Evolutionary conservation across 257 asterid species (phyloP), one percentile per base, ranked within the genome.

Genomic region (Ligustrum vulgare): DNA sequence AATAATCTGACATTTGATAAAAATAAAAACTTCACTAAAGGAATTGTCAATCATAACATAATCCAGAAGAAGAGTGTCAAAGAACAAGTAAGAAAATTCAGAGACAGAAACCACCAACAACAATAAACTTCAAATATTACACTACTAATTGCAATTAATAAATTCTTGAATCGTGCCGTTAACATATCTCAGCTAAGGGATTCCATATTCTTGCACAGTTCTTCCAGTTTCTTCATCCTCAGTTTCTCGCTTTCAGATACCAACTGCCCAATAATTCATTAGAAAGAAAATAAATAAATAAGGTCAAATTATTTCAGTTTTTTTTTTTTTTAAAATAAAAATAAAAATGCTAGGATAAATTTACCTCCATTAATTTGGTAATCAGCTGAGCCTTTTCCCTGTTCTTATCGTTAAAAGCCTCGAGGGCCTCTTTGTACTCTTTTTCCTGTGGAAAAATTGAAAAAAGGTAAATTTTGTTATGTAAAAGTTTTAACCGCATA

Each of bases 201-300:
- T 25, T 93, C 96, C 2, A 93, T 75, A 86, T 81, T 84, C 92
- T 87, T 93, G 96, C 90, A 82, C 71, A 93, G 89, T 83, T 91
- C 97, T 71, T 93, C 97, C 82, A 93, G 81, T 77, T 91, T 93
- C 91, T 88, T 93, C 90, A 93, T 49, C 77, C 98, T 87, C 72
- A 85, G 20, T 76, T 84, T 93, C 86, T 93, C 98, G 75, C 98
- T 93, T 81, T 93, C 97, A 63, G 83, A 80, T 56, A 93, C 92
- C 88, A 91, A 81, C 98, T 93, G 94, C 28, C 6, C 73, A 49
- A 78, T 16, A 36, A 75, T 37, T 56, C 35, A 54, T 62, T 60
- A 22, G 67, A 51, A 74, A 83, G 39, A 25, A 43, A 45, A 12
- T 4, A 34, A 45, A 23, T 23, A 67, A 0, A 39, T 60, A 12